phyloP scores from a whole-genome alignment of 129 eudicot species.

The Silybum marianum region DNA sequence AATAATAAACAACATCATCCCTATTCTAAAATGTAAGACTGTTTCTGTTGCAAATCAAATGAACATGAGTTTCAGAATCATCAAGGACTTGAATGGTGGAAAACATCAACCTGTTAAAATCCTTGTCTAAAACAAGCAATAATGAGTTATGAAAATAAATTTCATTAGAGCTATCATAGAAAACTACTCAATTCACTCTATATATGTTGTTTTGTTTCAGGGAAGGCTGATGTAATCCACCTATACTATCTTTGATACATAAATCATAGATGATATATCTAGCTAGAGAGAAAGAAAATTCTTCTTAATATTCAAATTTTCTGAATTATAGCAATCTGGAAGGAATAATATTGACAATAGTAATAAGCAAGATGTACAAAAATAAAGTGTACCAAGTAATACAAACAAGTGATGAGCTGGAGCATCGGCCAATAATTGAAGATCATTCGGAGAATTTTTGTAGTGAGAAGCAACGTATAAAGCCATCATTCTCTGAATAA shows the following conservation, averaged over 20 bases:
- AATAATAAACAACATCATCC: neutral
- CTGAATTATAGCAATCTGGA: neutral
- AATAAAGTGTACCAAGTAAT: conserved; percentile 63
- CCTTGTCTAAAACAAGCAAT: neutral
- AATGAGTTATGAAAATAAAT: neutral
- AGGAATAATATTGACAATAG: neutral
- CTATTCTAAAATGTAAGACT: neutral
- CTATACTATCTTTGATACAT: neutral
- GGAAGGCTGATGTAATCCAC: neutral
- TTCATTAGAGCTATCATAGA: neutral
- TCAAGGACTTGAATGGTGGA: neutral
- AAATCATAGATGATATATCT: no score
- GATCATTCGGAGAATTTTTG: conserved; percentile 95
- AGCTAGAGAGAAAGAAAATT: no score
- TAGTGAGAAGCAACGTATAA: conserved; percentile 96
- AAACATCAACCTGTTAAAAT: neutral
- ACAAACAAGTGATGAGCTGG: conserved; percentile 98
- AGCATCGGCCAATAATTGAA: conserved; percentile 95
- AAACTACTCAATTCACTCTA: neutral
- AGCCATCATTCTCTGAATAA: conserved; percentile 95
- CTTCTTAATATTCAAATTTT: neutral
- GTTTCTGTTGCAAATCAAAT: neutral
- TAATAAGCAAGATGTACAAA: neutral
- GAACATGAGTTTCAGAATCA: neutral
- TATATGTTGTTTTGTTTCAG: neutral